Evolutionary conservation across 495 filamentous ascomycete genomes (phyloP), one percentile per base, ranked within the genome.

Genomic region (Melanomma pulvis-pyrius): DNA sequence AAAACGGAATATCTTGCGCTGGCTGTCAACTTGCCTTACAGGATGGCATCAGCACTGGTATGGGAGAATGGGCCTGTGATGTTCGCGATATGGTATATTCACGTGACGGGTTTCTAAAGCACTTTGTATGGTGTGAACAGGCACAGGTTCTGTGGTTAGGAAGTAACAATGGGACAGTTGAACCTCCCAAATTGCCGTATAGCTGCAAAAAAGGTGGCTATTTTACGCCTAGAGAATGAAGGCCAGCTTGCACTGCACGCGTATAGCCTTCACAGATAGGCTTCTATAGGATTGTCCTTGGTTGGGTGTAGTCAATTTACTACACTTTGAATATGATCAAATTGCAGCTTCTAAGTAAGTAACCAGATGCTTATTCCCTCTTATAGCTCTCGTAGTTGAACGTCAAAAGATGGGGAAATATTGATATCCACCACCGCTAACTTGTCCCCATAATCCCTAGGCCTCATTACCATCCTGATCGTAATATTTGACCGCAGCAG

Each of bases 11-110:
- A 24, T 48, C 46, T 48, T 48, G 46, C 46, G 17, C 21, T 24
- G 50, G 50, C 50, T 32, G 50, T 54, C 50, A 25, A 24, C 15
- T 54, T 54, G 50, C 50, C 25, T 17, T 32, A 54, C 50, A 54
- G 24, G n/a, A 54, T 25, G 50, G 24, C 50, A 54, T 54, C 12
- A 54, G 19, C n/a, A 24, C 21, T 24, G 15, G 46, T 11, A 48
- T 17, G n/a, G 46, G 15, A 19, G 46, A 48, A 6, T 36, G 32
- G 32, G 32, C 32, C 13, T 6, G 21, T 24, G 17, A 48, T 24
- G 21, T 48, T 48, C 46, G 46, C 46, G 46, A 48, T 32, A 54
- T 54, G 50, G 25, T 28, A n/a, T 54, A 32, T 26, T 54, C 50
- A 17, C 24, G 28, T 9, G 12, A 8, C 22, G 50, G 50, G 28